These are phyloP conservation scores for Amylocarpus encephaloides DNA, from an alignment of 2,329 filamentous ascomycete genomes.

Conservation along the genomic window DNA sequence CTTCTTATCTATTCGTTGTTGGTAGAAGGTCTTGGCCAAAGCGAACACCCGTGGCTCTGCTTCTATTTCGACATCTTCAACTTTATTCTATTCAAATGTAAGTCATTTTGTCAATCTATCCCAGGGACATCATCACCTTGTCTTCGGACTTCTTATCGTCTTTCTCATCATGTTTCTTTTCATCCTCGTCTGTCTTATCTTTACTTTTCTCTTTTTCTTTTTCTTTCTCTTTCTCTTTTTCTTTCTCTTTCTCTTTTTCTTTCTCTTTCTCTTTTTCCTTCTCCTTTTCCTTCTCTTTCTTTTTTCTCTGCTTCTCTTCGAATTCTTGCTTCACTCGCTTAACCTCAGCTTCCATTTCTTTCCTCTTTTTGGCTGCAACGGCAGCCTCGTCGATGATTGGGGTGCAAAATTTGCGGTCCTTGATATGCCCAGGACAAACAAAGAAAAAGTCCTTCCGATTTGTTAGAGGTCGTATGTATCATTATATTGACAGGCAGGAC, in stretches of 20 bases:
- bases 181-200: slow-evolving; percentile 41
- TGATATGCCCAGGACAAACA: slow-evolving; percentile 75
- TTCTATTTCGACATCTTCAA: slow-evolving; percentile 35
- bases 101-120: slow-evolving; percentile 5
- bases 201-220: slow-evolving; percentile 45
- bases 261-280: slow-evolving; percentile 47
- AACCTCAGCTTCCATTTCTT: slow-evolving; percentile 59
- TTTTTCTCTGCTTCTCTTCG: slow-evolving; percentile 69
- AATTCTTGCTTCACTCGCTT: slow-evolving; percentile 62
- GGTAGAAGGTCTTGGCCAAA: slow-evolving; percentile 81
- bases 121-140: no score
- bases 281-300: slow-evolving; percentile 62
- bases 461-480: neutral
- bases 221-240: slow-evolving; percentile 62
- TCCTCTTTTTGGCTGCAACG: slow-evolving; percentile 51
- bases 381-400: slow-evolving; percentile 66
- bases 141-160: slow-evolving; percentile 35
- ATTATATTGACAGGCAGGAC: neutral
- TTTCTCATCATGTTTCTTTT: slow-evolving; percentile 36
- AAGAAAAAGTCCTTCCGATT: slow-evolving; percentile 76
- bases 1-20: slow-evolving; percentile 74
- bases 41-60: slow-evolving; percentile 76
- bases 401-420: slow-evolving; percentile 73
- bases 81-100: slow-evolving; percentile 21
- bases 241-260: slow-evolving; percentile 47